phyloP scores from a whole-genome alignment of 495 filamentous ascomycete species.

The Amniculicola lignicola region DNA sequence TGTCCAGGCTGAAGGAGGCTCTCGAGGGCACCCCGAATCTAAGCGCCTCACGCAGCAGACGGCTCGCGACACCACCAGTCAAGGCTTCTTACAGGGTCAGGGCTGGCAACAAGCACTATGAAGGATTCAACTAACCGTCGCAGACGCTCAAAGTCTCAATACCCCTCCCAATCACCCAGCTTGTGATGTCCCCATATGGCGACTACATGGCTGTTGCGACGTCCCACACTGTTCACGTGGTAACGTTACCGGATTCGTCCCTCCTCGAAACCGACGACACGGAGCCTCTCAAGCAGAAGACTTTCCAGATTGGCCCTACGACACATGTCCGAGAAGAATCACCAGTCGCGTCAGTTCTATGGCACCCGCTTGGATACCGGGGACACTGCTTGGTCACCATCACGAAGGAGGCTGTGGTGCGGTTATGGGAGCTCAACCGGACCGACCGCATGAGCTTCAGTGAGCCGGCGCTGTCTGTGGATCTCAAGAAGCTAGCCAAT shows the following conservation, averaged over 20 bases:
- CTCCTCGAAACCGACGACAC: constrained; percentile 64
- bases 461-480: constrained; percentile 72
- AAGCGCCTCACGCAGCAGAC: not conserved
- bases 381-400: constrained; percentile 74
- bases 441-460: constrained; percentile 81
- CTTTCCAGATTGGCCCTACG: constrained; percentile 80
- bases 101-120: no score
- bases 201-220: constrained; percentile 79
- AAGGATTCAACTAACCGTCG: no score
- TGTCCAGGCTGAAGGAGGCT: constrained; percentile 69
- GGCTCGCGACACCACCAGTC: constrained; percentile 42
- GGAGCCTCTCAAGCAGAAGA: constrained; percentile 68
- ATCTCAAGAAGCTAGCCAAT: constrained; percentile 77
- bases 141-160: constrained; percentile 70
- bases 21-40: not conserved
- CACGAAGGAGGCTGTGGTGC: constrained; percentile 77
- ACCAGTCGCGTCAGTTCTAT: constrained; percentile 70
- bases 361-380: constrained; percentile 80
- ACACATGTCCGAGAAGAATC: constrained; percentile 81
- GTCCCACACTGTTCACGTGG: constrained; percentile 77
- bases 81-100: constrained; percentile 40
- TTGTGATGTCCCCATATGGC: constrained; percentile 74
- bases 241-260: constrained; percentile 69
- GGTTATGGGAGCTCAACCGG: constrained; percentile 80
- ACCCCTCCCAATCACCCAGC: constrained; percentile 71